phyloP scores from a whole-genome alignment of 2,329 filamentous ascomycete species.

The Exophiala viscosa region DNA sequence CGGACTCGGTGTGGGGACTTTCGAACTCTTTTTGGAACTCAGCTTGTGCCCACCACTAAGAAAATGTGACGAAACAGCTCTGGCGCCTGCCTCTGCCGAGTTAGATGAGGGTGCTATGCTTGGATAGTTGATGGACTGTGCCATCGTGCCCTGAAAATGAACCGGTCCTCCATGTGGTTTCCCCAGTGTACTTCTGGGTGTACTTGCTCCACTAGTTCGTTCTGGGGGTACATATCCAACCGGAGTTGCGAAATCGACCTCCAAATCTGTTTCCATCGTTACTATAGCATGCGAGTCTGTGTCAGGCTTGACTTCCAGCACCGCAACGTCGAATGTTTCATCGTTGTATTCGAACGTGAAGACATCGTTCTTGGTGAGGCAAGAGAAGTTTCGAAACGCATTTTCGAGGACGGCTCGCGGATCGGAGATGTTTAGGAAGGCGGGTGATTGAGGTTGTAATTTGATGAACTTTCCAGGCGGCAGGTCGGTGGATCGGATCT shows the following conservation, averaged over 20 bases:
- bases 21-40: constrained; percentile 76
- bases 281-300: constrained; percentile 78
- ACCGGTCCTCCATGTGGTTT: constrained; percentile 64
- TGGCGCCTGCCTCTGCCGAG: constrained; percentile 60
- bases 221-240: constrained; percentile 91
- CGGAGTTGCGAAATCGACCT: constrained; percentile 91
- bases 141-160: constrained; percentile 88
- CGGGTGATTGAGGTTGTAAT: constrained; percentile 86
- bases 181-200: constrained; percentile 64
- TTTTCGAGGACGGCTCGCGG: constrained; percentile 96
- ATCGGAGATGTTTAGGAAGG: constrained; percentile 94
- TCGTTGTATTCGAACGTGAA: constrained; percentile 98
- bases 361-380: constrained; percentile 85
- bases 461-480: constrained; percentile 91
- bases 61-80: constrained; percentile 72
- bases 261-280: constrained; percentile 93
- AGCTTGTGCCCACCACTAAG: constrained; percentile 74
- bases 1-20: constrained; percentile 67
- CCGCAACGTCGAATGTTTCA: constrained; percentile 85
- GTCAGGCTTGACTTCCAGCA: constrained; percentile 87
- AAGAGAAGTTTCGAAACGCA: constrained; percentile 92
- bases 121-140: constrained; percentile 93
- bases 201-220: constrained; percentile 75
- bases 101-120: constrained; percentile 77
- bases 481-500: constrained; percentile 91